Evolutionary conservation across 1,284 basidiomycete genomes (phyloP).

Genomic region (Malassezia japonica): DNA sequence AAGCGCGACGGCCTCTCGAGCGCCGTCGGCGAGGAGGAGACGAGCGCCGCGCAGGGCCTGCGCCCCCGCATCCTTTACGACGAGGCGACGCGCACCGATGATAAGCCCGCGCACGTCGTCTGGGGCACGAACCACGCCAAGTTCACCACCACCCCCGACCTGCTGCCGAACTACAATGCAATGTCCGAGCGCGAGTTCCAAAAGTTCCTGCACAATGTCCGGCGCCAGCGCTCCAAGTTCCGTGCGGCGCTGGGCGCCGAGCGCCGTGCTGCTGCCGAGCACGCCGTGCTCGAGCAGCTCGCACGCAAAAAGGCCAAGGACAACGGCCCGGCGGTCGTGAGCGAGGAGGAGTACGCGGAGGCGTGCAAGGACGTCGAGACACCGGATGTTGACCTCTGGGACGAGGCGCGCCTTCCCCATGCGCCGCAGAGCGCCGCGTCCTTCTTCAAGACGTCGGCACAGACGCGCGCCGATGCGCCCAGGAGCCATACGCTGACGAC

Average conservation of each 20-base stretch:
- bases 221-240: constrained; percentile 21
- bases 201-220: constrained; percentile 24
- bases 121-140: constrained; percentile 18
- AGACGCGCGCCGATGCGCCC: constrained; percentile 17
- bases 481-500: constrained; percentile 13
- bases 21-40: constrained; percentile 15
- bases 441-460: constrained; percentile 25
- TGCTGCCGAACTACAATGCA: constrained; percentile 38
- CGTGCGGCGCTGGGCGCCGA: constrained; percentile 15
- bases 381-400: constrained; percentile 22
- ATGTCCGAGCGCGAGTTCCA: constrained; percentile 30
- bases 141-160: constrained; percentile 24
- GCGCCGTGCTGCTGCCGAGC: constrained; percentile 22
- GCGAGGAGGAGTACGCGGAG: constrained; percentile 21
- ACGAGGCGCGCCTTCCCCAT: constrained; percentile 23
- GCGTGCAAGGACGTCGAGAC: constrained; percentile 17
- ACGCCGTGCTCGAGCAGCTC: constrained; percentile 21
- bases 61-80: constrained; percentile 23
- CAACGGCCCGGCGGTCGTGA: constrained; percentile 20
- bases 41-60: constrained; percentile 17
- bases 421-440: constrained; percentile 23
- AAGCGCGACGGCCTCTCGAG: constrained; percentile 13
- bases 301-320: constrained; percentile 21
- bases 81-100: constrained; percentile 2
- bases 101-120: constrained; percentile 9